Conservation (phyloP, 345 rosid species). For the Linum lewisii region DNA sequence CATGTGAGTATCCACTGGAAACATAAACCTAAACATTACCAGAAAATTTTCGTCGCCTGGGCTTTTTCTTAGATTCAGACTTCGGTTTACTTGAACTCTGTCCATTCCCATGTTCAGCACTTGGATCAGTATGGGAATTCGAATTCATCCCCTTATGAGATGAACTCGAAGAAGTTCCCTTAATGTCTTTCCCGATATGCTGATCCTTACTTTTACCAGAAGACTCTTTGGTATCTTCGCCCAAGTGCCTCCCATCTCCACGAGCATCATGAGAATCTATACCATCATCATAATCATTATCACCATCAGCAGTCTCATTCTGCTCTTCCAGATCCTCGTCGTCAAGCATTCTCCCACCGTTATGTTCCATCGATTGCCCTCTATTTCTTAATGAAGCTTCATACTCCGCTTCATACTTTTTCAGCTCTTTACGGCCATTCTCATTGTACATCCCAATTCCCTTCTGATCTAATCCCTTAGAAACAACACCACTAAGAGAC, state of each 20-base stretch:
- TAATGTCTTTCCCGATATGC: constrained; percentile 27
- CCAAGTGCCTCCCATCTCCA: constrained; percentile 23
- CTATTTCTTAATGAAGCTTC: constrained; percentile 55
- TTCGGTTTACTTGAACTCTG: constrained; percentile 37
- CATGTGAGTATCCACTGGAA: neutral
- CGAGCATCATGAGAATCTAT: constrained; percentile 43
- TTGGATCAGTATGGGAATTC: constrained; percentile 12
- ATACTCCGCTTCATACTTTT: constrained; percentile 70
- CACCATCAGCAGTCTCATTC: constrained; percentile 29
- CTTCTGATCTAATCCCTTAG: constrained; percentile 21
- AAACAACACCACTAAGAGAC: constrained; percentile 17
- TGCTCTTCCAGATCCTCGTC: constrained; percentile 19
- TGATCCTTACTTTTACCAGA: constrained; percentile 26
- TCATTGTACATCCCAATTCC: constrained; percentile 77
- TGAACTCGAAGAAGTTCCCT: constrained; percentile 22
- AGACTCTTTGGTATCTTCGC: constrained; percentile 22
- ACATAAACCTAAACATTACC: constrained; percentile 16
- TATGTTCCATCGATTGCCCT: constrained; percentile 18
- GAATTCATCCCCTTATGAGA: constrained; percentile 24
- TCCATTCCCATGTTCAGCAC: constrained; percentile 20
- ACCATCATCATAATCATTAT: constrained; percentile 41
- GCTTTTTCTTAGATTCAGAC: constrained; percentile 44
- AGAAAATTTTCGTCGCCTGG: constrained; percentile 57
- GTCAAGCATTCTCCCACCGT: constrained; percentile 18
- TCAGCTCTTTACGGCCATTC: constrained; percentile 74